Evolutionary conservation across 345 rosid species (phyloP).

Genomic region (Rhodomyrtus tomentosa): DNA sequence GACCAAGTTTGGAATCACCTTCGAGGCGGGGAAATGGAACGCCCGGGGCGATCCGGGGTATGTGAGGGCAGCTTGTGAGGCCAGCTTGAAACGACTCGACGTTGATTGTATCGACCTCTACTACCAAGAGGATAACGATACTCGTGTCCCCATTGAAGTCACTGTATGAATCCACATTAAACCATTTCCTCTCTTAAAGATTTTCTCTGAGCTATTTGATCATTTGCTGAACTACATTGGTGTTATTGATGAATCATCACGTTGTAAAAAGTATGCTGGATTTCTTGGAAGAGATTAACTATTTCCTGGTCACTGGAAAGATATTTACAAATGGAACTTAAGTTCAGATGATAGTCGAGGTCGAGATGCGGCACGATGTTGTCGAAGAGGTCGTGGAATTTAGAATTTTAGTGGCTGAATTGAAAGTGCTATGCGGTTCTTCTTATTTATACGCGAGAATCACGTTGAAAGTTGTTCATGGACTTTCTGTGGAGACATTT

Average conservation of each 20-base stretch:
- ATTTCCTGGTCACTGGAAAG: background rate
- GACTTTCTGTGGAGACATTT: background rate
- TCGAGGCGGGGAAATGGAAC: slow-evolving; percentile 13
- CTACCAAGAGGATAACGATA: slow-evolving; percentile 51
- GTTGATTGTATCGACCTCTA: slow-evolving; percentile 49
- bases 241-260: no score
- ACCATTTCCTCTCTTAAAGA: background rate
- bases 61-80: slow-evolving; percentile 49
- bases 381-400: background rate
- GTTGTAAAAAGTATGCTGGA: background rate
- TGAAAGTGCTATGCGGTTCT: background rate
- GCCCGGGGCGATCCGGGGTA: slow-evolving; percentile 45
- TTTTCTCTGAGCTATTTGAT: background rate
- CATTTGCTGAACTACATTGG: background rate
- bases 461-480: background rate
- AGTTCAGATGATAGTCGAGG: background rate
- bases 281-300: background rate
- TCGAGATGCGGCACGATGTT: background rate
- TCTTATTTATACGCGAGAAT: background rate
- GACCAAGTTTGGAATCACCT: slow-evolving; percentile 32
- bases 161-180: slow-evolving; percentile 18
- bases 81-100: slow-evolving; percentile 45
- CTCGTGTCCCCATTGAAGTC: slow-evolving; percentile 42
- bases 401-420: background rate
- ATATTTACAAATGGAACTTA: no score